These are phyloP conservation scores for Lyophyllum atratum DNA, from an alignment of 768 basidiomycete genomes.

Conservation along the genomic window DNA sequence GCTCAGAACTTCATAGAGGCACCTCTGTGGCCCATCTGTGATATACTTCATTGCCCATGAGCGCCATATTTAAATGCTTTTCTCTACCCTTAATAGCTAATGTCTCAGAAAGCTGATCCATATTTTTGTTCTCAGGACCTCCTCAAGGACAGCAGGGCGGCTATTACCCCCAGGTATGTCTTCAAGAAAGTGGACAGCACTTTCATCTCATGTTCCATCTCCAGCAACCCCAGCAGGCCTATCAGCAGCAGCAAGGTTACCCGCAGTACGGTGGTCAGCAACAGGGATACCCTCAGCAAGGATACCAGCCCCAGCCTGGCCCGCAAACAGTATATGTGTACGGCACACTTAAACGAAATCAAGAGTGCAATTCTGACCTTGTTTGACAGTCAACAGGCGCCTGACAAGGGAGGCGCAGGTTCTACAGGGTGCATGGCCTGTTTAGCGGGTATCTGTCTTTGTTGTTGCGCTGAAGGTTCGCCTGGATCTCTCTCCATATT, in stretches of 20 bases:
- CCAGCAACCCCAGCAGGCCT: constrained; percentile 72
- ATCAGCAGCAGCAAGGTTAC: constrained; percentile 52
- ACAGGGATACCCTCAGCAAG: constrained; percentile 49
- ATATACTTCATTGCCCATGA: no score
- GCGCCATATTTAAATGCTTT: no score
- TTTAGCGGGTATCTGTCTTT: constrained; percentile 61
- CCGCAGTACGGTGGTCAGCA: constrained; percentile 40
- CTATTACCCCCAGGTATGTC: constrained; percentile 60
- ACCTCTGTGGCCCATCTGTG: no score
- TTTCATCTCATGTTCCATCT: background rate
- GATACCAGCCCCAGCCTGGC: constrained; percentile 50
- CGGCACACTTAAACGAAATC: constrained; percentile 22
- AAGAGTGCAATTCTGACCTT: background rate
- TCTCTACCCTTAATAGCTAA: no score
- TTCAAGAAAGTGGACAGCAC: background rate
- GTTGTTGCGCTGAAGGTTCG: constrained; percentile 75
- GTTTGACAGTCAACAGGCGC: constrained; percentile 48
- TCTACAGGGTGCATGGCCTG: constrained; percentile 60
- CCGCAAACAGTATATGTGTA: constrained; percentile 85
- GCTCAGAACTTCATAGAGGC: background rate
- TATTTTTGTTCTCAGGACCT: constrained; percentile 34
- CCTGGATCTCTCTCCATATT: constrained; percentile 1
- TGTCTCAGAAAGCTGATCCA: constrained; percentile 5
- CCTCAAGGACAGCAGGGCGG: constrained; percentile 63
- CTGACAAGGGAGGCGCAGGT: constrained; percentile 44